Base-by-base conservation (phyloP, 371 early-diverging fungal genomes). In the Mortierella sp. region DNA sequence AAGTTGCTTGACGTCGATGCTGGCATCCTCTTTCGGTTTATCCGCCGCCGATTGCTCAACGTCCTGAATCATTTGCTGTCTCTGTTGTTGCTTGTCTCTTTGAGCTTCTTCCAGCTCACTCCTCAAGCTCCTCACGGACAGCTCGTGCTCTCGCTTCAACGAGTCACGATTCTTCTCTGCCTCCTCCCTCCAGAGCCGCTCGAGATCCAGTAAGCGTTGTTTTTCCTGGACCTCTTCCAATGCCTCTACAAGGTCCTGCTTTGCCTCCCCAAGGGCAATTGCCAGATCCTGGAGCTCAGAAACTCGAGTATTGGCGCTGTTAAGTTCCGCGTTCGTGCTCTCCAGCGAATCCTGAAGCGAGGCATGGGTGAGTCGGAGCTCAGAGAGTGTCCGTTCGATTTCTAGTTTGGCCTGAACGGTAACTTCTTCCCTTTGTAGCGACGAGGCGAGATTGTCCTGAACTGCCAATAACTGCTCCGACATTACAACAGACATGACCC, bases 381-480 rank as follows among this genome's bases (percentile, higher is more conserved):
- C 34, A 2, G 61, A 8, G 11, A 78, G 43, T 1, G 44, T 31
- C 12, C 48, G 30, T 37, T 62, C 79, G 41, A 52, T 28, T 34
- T 56, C 58, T 30, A 60, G 56, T 26, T 70, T 56, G 47, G 66
- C 62, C 34, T 78, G 30, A 23, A 55, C 41, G 8, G 61, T 51
- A 50, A 82, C 76, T 26, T 78, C 48, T 50, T 84, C 58, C 3
- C 56, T 53, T 60, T 79, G 28, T 52, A 63, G 51, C 66, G 72
- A 50, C 23, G 67, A 31, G 63, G 84, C 81, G 47, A 81, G 70
- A 39, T 85, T 72, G 76, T 86, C 80, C 19, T 72, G 50, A 55
- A 83, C 68, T 51, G 83, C 32, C 31, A 37, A 49, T 11, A 60
- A 61, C 14, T 64, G 41, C 28, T 60, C 61, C 39, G 64, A 56